A percentile compares a stretch with the other conserved stretches of the same genome.
Evolutionary conservation across 2,329 filamentous ascomycete species (phyloP).

Genomic region (Lachnellula occidentalis): DNA sequence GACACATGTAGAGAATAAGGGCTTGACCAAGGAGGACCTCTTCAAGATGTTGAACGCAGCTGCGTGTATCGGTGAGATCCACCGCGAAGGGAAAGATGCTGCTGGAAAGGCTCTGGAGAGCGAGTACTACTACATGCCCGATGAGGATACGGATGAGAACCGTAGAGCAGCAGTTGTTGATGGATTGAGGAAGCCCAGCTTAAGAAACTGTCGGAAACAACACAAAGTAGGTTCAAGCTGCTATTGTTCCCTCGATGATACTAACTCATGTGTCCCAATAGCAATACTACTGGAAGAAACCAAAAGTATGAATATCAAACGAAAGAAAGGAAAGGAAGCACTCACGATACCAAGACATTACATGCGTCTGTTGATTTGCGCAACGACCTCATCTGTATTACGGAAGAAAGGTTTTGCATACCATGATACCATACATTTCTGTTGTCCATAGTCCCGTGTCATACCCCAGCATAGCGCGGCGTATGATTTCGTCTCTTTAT

Average conservation of each 20-base stretch:
- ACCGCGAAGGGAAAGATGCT: slow-evolving; percentile 88
- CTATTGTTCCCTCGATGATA: background rate
- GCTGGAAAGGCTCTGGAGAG: slow-evolving; percentile 90
- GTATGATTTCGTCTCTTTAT: slow-evolving; percentile 7
- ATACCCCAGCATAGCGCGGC: slow-evolving; percentile 14
- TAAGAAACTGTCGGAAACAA: slow-evolving; percentile 86
- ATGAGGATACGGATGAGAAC: slow-evolving; percentile 74
- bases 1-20: slow-evolving; percentile 33
- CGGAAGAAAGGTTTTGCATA: background rate
- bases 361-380: background rate
- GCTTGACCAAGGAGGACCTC: slow-evolving; percentile 57
- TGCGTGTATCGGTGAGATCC: slow-evolving; percentile 80
- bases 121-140: slow-evolving; percentile 94
- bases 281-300: slow-evolving; percentile 68
- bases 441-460: slow-evolving; percentile 6
- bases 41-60: slow-evolving; percentile 68
- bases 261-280: slow-evolving; percentile 27
- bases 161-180: slow-evolving; percentile 78
- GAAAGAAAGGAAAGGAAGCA: slow-evolving; percentile 43
- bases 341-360: background rate
- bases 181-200: slow-evolving; percentile 79
- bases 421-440: slow-evolving; percentile 5
- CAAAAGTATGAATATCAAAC: slow-evolving; percentile 26
- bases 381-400: background rate
- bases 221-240: slow-evolving; percentile 70